phyloP scores from a whole-genome alignment of 306 rosid species.

The Quercus ilex region DNA sequence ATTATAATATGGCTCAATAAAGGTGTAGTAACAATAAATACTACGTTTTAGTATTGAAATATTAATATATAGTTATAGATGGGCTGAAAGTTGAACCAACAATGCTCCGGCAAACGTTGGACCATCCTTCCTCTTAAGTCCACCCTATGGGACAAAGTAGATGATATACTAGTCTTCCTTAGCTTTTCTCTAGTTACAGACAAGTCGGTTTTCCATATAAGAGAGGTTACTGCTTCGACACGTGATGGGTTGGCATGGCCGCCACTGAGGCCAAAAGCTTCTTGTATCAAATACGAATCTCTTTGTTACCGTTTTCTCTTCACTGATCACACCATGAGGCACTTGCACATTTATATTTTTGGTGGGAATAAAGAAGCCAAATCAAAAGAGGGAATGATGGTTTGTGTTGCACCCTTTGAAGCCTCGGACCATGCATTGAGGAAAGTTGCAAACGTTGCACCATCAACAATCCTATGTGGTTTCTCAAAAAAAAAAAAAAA shows the following conservation, averaged over 20 bases:
- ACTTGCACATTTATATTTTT: not conserved
- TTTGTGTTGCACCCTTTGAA: not conserved
- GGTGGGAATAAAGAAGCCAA: conserved; percentile 7
- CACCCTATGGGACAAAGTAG: conserved; percentile 10
- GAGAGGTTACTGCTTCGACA: conserved; percentile 22
- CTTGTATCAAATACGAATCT: conserved; percentile 4
- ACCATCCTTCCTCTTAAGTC: conserved; percentile 6
- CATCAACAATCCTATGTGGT: conserved; percentile 14
- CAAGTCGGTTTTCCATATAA: conserved; percentile 7
- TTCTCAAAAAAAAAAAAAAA: too few species aligned
- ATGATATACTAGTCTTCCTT: not conserved
- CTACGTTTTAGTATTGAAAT: too few species aligned
- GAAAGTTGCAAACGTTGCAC: conserved; percentile 2
- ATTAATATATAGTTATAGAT: too few species aligned
- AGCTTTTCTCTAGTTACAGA: not conserved
- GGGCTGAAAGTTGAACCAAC: not conserved
- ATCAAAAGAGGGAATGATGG: not conserved
- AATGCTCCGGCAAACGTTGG: conserved; percentile 13
- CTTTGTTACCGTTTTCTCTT: conserved; percentile 5
- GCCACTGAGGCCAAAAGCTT: not conserved
- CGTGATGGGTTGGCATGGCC: not conserved
- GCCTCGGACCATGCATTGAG: conserved; percentile 12
- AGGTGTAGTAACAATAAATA: too few species aligned
- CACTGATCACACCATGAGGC: not conserved
- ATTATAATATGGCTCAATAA: too few species aligned